Conservation (phyloP, 768 basidiomycete species). For the Tulasnella sp. region DNA sequence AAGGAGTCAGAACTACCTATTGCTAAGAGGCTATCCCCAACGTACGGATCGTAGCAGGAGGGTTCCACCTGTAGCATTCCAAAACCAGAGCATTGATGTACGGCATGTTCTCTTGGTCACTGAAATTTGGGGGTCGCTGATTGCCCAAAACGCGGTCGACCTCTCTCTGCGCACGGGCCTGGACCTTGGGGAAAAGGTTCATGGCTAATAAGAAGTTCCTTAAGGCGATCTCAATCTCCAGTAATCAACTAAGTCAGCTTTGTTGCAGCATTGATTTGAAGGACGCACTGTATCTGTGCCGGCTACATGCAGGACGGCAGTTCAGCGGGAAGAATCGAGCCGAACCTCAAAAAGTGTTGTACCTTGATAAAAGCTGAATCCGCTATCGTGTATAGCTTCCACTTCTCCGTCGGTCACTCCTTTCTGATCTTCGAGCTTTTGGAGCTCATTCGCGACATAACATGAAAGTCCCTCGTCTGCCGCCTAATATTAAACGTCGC, state of each 20-base stretch:
- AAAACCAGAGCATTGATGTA: slow-evolving; percentile 3
- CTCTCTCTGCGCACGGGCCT: not conserved
- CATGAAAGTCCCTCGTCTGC: too few relatives aligned
- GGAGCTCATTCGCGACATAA: not conserved
- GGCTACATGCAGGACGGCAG: too few relatives aligned
- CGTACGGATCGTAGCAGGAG: not conserved
- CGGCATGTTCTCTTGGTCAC: not conserved
- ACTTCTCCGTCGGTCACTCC: not conserved
- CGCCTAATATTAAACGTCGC: too few relatives aligned
- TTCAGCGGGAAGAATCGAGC: too few relatives aligned
- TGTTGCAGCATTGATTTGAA: too few relatives aligned
- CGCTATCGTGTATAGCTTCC: not conserved
- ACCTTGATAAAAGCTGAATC: not conserved
- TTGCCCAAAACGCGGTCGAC: not conserved
- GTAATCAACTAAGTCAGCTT: too few relatives aligned
- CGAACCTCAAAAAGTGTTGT: too few relatives aligned
- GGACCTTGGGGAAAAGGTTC: slow-evolving; percentile 6
- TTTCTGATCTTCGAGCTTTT: not conserved
- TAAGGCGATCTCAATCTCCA: not conserved
- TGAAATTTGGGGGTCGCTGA: not conserved
- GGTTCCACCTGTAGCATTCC: not conserved
- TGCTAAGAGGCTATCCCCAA: not conserved
- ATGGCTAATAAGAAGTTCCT: slow-evolving; percentile 11
- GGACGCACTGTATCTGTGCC: not conserved
- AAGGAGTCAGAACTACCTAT: not conserved